These are phyloP conservation scores for Bryoerythrophyllum caledonicum DNA, from an alignment of 225 moss, liverwort and hornwort genomes.

Conservation along the genomic window DNA sequence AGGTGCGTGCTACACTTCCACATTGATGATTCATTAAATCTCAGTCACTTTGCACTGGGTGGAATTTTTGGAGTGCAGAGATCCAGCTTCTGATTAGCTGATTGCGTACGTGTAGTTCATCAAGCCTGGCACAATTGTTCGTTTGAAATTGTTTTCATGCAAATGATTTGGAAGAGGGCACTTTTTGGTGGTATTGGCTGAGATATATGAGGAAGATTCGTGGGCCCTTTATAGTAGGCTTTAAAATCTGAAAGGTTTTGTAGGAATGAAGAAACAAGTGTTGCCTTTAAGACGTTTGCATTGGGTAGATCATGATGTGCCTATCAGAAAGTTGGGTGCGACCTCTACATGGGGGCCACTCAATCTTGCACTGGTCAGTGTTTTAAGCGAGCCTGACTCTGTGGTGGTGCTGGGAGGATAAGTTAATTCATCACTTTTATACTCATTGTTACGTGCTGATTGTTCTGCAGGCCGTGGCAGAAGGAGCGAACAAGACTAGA, in stretches of 20 bases:
- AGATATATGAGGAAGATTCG: neutral
- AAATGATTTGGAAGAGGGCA: neutral
- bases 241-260: neutral
- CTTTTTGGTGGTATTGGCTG: neutral
- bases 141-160: neutral
- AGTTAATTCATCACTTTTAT: neutral
- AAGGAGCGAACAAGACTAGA: slow-evolving; percentile 31
- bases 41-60: no score
- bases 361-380: neutral
- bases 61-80: no score
- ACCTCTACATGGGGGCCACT: neutral
- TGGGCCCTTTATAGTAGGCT: neutral
- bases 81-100: neutral
- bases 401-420: neutral
- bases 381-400: neutral
- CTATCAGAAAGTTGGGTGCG: neutral
- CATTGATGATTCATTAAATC: neutral
- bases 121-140: neutral
- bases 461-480: slow-evolving; percentile 30
- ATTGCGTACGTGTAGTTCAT: neutral
- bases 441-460: neutral
- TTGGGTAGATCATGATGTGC: no score
- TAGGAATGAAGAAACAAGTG: neutral
- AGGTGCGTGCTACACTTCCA: slow-evolving; percentile 34
- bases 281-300: neutral